Evolutionary conservation across 306 rosid genomes (phyloP), one percentile per base, ranked within the genome.

Genomic region (Malus orientalis): DNA sequence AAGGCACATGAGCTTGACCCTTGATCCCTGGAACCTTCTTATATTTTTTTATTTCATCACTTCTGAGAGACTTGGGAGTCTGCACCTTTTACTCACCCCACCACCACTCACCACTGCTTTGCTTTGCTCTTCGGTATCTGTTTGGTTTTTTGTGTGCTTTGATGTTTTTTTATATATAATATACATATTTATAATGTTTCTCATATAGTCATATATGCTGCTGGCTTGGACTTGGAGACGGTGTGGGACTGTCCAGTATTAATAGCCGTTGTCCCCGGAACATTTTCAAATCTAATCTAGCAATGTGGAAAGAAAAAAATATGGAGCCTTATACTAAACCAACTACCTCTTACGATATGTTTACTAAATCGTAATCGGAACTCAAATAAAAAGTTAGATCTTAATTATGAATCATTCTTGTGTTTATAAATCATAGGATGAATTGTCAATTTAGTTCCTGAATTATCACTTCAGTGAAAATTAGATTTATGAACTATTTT

Each of bases 11-110:
- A 85, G 84, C 85, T 85, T 67, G 84, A 93, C 89, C 91, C 95
- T 88, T 84, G 90, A 88, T 83, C 87, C 95, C 86, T 85, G 95
- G 95, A 91, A 89, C 79, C 93, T 91, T 89, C 97, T 85, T 86
- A 86, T 66, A 77, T 73, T 86, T 86, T 91, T 83, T 84, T 78
- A 82, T 83, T 84, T 81, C 74, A 69, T 70, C 20, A 76, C 42
- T 59, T 60, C 53, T 73, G 67, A 42, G 59, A 86, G 77, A 67
- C 82, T 81, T 93, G 70, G 91, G 85, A 70, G 49, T 85, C 79
- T 75, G 85, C 38, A 86, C 80, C 88, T 33, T 81, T 57, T 58
- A 33, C 59, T 61, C 75, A 45, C 70, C 51, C 27, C 11, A 54
- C 23, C 76, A 32, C 40, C 76, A n/a, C 73, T 22, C 60, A 42